Evolutionary conservation across 768 basidiomycete species (phyloP).

Genomic region (Phylloporus sp.): DNA sequence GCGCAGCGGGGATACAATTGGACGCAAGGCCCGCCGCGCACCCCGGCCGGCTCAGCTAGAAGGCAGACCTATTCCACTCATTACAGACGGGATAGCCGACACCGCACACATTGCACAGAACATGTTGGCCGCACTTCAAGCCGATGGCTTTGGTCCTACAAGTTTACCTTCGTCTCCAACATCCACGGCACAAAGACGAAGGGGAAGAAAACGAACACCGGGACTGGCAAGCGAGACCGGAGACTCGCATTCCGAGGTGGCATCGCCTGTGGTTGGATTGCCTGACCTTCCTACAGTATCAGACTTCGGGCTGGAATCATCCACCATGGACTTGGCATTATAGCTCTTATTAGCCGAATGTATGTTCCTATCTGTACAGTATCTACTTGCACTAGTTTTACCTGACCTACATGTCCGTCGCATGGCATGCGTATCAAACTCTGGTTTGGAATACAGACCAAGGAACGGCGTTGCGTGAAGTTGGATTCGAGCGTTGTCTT

Average conservation of each 20-base stretch:
- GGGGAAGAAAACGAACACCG: slow-evolving; percentile 25
- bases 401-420: slow-evolving; percentile 13
- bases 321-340: slow-evolving; percentile 23
- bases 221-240: slow-evolving; percentile 35
- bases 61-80: slow-evolving; percentile 20
- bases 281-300: slow-evolving; percentile 26
- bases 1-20: slow-evolving; percentile 61
- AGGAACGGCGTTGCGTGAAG: not conserved
- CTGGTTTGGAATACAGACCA: slow-evolving; percentile 14
- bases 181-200: slow-evolving; percentile 28
- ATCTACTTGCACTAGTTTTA: slow-evolving; percentile 28
- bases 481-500: not conserved
- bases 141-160: slow-evolving; percentile 53
- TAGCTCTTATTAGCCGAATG: slow-evolving; percentile 19
- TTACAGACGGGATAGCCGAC: slow-evolving; percentile 30
- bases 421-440: slow-evolving; percentile 19
- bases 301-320: slow-evolving; percentile 26
- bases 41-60: slow-evolving; percentile 38
- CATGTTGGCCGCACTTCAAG: slow-evolving; percentile 71
- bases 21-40: slow-evolving; percentile 50
- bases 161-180: slow-evolving; percentile 49
- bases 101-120: slow-evolving; percentile 58
- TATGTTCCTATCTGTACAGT: slow-evolving; percentile 31
- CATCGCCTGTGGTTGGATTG: slow-evolving; percentile 22
- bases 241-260: slow-evolving; percentile 25